Conservation (phyloP, 2,329 filamentous ascomycete species). For the Talaromyces islandicus region DNA sequence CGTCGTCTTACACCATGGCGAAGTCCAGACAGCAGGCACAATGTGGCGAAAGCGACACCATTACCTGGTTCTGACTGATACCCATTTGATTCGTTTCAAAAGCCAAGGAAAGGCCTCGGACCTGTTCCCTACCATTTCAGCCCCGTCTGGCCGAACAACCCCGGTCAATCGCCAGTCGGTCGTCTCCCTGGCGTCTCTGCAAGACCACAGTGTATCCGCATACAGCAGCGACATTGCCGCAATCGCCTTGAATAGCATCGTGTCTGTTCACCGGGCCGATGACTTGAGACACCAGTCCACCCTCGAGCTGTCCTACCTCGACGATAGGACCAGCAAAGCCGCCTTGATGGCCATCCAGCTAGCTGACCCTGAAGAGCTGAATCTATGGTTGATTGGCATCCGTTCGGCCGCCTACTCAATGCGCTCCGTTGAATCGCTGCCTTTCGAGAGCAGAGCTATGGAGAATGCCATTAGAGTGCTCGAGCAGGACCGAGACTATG, state of each 20-base stretch:
- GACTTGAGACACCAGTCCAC: conserved; percentile 59
- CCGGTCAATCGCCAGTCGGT: conserved; percentile 50
- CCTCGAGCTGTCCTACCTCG: conserved; percentile 62
- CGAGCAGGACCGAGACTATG: conserved; percentile 63
- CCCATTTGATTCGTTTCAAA: conserved; percentile 63
- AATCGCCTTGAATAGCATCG: conserved; percentile 59
- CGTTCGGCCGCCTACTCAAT: conserved; percentile 54
- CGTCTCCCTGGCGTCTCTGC: conserved; percentile 55
- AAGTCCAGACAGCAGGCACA: conserved; percentile 63
- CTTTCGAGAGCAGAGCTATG: conserved; percentile 54
- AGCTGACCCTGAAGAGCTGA: conserved; percentile 58
- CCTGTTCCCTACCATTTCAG: conserved; percentile 50
- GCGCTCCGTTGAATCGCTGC: conserved; percentile 45
- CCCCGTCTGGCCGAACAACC: conserved; percentile 35
- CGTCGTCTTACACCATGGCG: conserved; percentile 59
- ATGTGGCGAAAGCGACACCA: conserved; percentile 69
- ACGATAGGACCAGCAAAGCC: conserved; percentile 57
- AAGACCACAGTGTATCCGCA: conserved; percentile 55
- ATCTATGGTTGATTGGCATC: conserved; percentile 59
- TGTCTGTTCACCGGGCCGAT: conserved; percentile 62
- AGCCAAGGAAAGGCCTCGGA: conserved; percentile 61
- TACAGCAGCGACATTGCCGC: conserved; percentile 49
- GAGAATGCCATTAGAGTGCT: conserved; percentile 58
- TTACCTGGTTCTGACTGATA: conserved; percentile 65
- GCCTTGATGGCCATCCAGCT: conserved; percentile 61